A percentile compares a stretch with the other conserved stretches of the same genome.
These are phyloP conservation scores for Trichoderma cornu-damae DNA, from an alignment of 2,329 filamentous ascomycete genomes.

Conservation along the genomic window DNA sequence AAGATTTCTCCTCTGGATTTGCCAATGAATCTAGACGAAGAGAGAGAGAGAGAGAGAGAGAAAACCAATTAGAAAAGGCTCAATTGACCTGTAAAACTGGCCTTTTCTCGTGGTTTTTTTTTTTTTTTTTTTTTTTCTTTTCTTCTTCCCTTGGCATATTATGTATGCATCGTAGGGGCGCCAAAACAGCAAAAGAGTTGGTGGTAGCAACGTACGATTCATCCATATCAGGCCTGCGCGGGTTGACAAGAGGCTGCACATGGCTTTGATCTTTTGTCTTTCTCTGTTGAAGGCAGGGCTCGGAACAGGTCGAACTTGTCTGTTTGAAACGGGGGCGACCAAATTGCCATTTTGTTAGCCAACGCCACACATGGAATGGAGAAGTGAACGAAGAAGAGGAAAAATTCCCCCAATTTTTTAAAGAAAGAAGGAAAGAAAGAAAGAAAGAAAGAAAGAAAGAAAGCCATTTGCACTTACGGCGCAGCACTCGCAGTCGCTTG, in stretches of 20 bases:
- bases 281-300: slow-evolving; percentile 55
- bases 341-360: slow-evolving; percentile 84
- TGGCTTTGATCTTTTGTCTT: slow-evolving; percentile 46
- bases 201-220: slow-evolving; percentile 66
- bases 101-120: no score
- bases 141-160: no score
- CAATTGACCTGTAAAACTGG: no score
- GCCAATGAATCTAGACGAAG: slow-evolving; percentile 1
- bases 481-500: slow-evolving; percentile 43
- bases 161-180: background rate
- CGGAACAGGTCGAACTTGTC: slow-evolving; percentile 50
- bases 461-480: slow-evolving; percentile 4
- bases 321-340: slow-evolving; percentile 76
- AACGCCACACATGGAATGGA: slow-evolving; percentile 76
- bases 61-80: slow-evolving; percentile 69
- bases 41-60: slow-evolving; percentile 77
- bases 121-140: no score
- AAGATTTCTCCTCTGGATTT: background rate
- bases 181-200: no score
- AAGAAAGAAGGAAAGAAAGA: background rate
- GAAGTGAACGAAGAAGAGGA: background rate
- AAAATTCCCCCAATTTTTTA: no score
- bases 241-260: slow-evolving; percentile 61
- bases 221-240: slow-evolving; percentile 59
- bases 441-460: background rate